Base-by-base conservation (phyloP, 306 rosid species). In the Sechiopsis laciniata region DNA sequence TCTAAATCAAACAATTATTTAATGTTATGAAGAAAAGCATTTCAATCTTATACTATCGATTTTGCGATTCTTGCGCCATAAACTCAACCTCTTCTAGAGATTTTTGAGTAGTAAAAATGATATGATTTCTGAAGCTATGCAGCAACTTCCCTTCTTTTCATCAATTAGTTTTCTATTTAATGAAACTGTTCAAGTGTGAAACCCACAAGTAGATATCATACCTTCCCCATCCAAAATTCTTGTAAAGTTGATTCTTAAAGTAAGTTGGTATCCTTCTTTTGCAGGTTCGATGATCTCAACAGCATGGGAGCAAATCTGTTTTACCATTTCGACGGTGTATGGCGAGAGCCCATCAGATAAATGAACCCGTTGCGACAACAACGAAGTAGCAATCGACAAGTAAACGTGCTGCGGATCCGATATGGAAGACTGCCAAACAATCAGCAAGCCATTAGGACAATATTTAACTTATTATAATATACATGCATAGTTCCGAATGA, bases 361-460 rank as follows among this genome's bases (percentile, higher is more conserved):
- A 35, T 79, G 78, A 45, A 50, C 69, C 70, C 88, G 96, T 63
- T 84, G 87, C 80, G 87, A 85, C 55, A 94, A 85, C 37, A 84
- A 73, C 26, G 92, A 88, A 45, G 84, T 83, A 52, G 94, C 89
- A 79, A 94, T 84, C 69, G 97, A 94, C 88, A 90, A 56, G 83
- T 82, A 87, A 11, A 82, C 66, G 10, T 72, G 57, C 26, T 70
- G 82, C 29, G 93, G 84, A 75, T 89, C 81, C 20, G 89, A 82
- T 73, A 85, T 77, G 78, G 87, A 78, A 73, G 85, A 86, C 98
- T 94, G 83, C 77, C 65, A 60, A 40, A 42, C 55, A 57, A 70
- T 24, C 77, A 6, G 58, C 35, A n/a, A 81, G 77, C 22, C 62
- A 74, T 77, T 55, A 77, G 76, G 40, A 35, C n/a, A 60, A 19